Evolutionary conservation across 192 early-diverging fungal species (phyloP), one percentile per base, ranked within the genome.

Genomic region (Entomortierella lignicola): DNA sequence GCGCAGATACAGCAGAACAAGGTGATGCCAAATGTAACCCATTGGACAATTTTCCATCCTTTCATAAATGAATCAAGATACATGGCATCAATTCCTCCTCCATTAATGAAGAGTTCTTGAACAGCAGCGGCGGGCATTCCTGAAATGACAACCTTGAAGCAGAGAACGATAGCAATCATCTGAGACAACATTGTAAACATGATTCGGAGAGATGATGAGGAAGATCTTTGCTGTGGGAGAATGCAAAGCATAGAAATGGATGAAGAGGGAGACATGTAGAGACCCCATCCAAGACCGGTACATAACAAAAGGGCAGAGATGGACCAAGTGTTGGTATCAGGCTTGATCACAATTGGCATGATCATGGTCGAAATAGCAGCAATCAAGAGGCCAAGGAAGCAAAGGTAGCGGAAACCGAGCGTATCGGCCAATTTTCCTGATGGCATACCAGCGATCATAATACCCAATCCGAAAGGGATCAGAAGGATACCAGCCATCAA

Each of bases 101-200:
- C 74, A 18, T 64, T 52, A 48, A 77, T 77, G 39, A 77, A 77
- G 32, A 77, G 48, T 30, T 77, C 66, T 39, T 77, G 60, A 25
- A 77, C 74, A 17, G 74, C 74, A 10, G 39, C 66, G 61, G 60
- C 59, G 18, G 74, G 74, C 74, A 77, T 77, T 11, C 74, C 74
- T 1, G 66, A 50, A 50, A 77, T 77, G 25, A 77, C 69, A 23
- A 77, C 50, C 61, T 77, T 77, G 50, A 77, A 77, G 60, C 74
- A 77, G 39, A 77, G 63, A n/a, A 77, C 74, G 31, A 77, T 77
- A 20, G 74, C 74, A 60, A 77, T 77, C 74, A 77, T 77, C 42
- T 77, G 74, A 0, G 74, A 77, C 29, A 77, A 7, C 74, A 77
- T 77, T 2, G 74, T 77, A 52, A 77, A 77, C 74, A 77, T 77